Evolutionary conservation across 1,284 basidiomycete genomes (phyloP).

Genomic region (Papiliotrema terrestris): DNA sequence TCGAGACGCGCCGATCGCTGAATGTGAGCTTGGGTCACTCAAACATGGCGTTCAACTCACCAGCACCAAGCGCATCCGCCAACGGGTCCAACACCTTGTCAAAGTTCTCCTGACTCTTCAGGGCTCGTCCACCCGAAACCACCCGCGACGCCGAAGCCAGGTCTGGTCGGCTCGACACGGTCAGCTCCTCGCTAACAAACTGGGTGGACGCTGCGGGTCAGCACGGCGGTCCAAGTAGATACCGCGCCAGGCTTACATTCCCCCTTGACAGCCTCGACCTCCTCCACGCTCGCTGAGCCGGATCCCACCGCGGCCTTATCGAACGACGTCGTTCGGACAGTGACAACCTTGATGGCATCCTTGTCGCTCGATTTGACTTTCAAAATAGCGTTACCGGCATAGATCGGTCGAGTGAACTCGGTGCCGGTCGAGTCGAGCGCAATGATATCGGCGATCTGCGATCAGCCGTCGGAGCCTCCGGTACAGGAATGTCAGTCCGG

Average conservation of each 20-base stretch:
- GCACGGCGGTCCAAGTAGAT: neutral
- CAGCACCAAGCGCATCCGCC: slow-evolving; percentile 84
- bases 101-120: slow-evolving; percentile 95
- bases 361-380: slow-evolving; percentile 74
- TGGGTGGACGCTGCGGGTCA: slow-evolving; percentile 55
- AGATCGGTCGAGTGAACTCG: slow-evolving; percentile 89
- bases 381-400: slow-evolving; percentile 96
- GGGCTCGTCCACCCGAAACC: slow-evolving; percentile 90
- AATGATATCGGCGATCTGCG: slow-evolving; percentile 81
- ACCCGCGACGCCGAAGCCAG: slow-evolving; percentile 82
- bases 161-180: slow-evolving; percentile 90
- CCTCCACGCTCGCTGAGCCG: slow-evolving; percentile 59
- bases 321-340: slow-evolving; percentile 93
- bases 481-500: neutral
- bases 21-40: neutral
- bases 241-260: slow-evolving; percentile 49
- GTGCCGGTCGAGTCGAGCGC: slow-evolving; percentile 70
- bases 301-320: slow-evolving; percentile 59
- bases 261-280: slow-evolving; percentile 65
- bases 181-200: slow-evolving; percentile 79
- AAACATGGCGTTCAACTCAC: slow-evolving; percentile 23
- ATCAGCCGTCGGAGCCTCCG: neutral
- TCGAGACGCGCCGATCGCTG: slow-evolving; percentile 90
- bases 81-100: slow-evolving; percentile 83
- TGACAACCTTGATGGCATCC: slow-evolving; percentile 82